Conservation (phyloP, 2,329 filamentous ascomycete genomes). For the Fusarium multiceps region DNA sequence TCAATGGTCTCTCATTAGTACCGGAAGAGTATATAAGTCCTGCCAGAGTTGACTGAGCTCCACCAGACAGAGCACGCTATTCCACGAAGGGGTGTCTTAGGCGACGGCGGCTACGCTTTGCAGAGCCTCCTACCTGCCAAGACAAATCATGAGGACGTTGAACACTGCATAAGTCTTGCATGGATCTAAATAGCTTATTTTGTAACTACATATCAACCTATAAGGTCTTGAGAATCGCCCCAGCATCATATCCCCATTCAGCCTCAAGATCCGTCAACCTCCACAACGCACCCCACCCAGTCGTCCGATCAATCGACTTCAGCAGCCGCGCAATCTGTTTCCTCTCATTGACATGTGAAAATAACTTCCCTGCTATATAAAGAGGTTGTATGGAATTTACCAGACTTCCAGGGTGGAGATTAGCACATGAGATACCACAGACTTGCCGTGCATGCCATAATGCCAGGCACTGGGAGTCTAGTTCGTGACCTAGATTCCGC, state of each 20-base stretch:
- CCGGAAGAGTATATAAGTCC: conserved; percentile 2
- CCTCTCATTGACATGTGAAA: conserved; percentile 57
- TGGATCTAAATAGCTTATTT: background rate
- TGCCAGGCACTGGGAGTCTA: conserved; percentile 48
- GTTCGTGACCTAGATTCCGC: conserved; percentile 45
- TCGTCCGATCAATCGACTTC: conserved; percentile 58
- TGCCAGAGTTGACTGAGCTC: background rate
- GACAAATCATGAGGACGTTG: background rate
- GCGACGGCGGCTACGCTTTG: conserved; percentile 14
- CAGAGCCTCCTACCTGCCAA: background rate
- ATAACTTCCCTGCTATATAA: conserved; percentile 60
- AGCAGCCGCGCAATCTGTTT: conserved; percentile 53
- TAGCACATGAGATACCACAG: conserved; percentile 63
- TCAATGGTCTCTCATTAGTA: background rate
- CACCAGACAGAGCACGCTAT: conserved; percentile 5
- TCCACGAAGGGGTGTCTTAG: conserved; percentile 14
- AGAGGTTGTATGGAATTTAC: conserved; percentile 66
- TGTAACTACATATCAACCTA: background rate
- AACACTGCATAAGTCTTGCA: background rate
- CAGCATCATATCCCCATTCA: conserved; percentile 49
- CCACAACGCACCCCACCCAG: conserved; percentile 63
- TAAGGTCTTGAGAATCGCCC: conserved; percentile 22
- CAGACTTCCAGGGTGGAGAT: conserved; percentile 61
- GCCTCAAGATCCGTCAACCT: conserved; percentile 59
- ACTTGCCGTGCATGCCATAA: conserved; percentile 59